Conservation (phyloP, 2,329 filamentous ascomycete species). For the Stenocarpella maydis region DNA sequence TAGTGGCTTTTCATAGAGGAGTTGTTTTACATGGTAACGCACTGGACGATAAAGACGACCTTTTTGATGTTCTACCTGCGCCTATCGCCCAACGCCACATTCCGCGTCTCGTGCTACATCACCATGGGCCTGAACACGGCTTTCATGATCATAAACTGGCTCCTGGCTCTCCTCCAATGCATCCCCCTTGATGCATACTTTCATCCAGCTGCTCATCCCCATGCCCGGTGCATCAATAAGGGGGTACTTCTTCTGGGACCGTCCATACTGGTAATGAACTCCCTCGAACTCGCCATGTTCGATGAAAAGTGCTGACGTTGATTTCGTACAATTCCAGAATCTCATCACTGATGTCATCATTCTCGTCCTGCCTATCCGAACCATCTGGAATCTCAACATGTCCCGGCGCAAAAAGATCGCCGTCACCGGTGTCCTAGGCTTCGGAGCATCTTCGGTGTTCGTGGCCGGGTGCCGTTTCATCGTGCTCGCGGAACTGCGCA, state of each 20-base stretch:
- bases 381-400: conserved; percentile 30
- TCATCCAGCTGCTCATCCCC: neutral
- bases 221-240: neutral
- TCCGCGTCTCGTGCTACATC: neutral
- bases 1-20: conserved; percentile 13
- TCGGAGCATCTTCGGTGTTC: conserved; percentile 30
- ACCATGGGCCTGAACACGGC: neutral
- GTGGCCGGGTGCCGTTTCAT: conserved; percentile 25
- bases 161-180: neutral
- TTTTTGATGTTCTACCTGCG: conserved; percentile 11
- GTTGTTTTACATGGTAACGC: neutral
- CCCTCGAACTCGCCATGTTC: neutral
- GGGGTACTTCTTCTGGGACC: neutral
- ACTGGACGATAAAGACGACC: conserved; percentile 19
- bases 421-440: conserved; percentile 24
- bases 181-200: neutral
- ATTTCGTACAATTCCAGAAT: neutral
- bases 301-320: too few relatives aligned
- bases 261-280: neutral
- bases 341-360: conserved; percentile 30
- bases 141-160: conserved; percentile 11
- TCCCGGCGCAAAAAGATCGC: conserved; percentile 26
- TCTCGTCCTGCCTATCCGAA: conserved; percentile 30
- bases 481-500: conserved; percentile 15
- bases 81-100: neutral